These are phyloP conservation scores for Chaetomiaceae sp. DNA, from an alignment of 2,329 filamentous ascomycete genomes.

Conservation along the genomic window DNA sequence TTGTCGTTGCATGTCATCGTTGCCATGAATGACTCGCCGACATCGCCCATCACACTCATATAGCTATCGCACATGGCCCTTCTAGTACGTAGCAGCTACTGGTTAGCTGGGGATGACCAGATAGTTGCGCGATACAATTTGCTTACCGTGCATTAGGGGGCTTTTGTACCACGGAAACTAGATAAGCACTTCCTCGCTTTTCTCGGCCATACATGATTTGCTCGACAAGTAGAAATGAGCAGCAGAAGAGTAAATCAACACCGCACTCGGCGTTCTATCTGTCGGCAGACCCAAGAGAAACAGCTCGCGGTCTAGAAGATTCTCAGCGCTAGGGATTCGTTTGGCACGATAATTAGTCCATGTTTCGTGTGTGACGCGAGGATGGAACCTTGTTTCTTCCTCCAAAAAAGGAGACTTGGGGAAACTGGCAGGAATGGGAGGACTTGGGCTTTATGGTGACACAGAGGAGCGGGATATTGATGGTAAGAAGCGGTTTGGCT, in stretches of 20 bases:
- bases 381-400: not conserved
- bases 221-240: not conserved
- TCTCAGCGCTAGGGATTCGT: not conserved
- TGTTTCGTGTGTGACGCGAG: not conserved
- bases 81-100: too few relatives aligned
- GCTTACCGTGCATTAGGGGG: too few relatives aligned
- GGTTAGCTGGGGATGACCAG: too few relatives aligned
- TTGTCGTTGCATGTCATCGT: not conserved
- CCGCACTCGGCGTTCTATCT: too few relatives aligned
- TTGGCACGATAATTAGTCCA: not conserved
- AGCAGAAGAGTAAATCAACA: not conserved
- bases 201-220: not conserved
- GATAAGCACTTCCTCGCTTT: not conserved
- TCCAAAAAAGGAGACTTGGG: not conserved
- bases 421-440: not conserved
- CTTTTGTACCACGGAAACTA: not conserved
- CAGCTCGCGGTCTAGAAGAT: too few relatives aligned
- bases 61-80: not conserved
- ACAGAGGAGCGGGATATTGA: not conserved
- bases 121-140: too few relatives aligned
- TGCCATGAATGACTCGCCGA: not conserved
- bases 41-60: not conserved
- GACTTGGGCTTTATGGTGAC: not conserved
- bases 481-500: not conserved
- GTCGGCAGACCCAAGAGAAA: too few relatives aligned